phyloP scores from a whole-genome alignment of 1,139 yeast genomes.

The Blastobotrys illinoisensis region DNA sequence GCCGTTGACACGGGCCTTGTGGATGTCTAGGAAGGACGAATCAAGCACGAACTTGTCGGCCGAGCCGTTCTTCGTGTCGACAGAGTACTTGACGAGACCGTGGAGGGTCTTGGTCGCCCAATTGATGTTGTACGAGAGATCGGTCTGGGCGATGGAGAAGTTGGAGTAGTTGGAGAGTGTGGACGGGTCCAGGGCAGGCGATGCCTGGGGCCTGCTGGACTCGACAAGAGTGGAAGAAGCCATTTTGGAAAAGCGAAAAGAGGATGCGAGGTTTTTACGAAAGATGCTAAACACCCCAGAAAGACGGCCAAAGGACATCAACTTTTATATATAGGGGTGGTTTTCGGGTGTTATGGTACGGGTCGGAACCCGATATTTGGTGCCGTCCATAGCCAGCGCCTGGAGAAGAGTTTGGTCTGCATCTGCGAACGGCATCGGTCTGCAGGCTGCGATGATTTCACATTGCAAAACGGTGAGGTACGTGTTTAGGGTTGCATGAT shows the following conservation, averaged over 20 bases:
- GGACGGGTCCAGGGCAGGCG: slow-evolving; percentile 51
- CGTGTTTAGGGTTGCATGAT: neutral
- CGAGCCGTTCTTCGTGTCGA: slow-evolving; percentile 32
- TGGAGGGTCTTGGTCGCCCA: slow-evolving; percentile 49
- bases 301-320: neutral
- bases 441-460: neutral
- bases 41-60: slow-evolving; percentile 49
- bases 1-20: slow-evolving; percentile 45
- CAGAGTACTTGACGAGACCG: slow-evolving; percentile 52
- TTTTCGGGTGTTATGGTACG: neutral
- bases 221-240: slow-evolving; percentile 6
- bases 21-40: slow-evolving; percentile 56
- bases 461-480: neutral
- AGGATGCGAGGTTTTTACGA: neutral
- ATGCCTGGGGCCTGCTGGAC: slow-evolving; percentile 16
- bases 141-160: slow-evolving; percentile 49
- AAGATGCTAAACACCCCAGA: neutral
- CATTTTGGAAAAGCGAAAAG: neutral
- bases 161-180: slow-evolving; percentile 65
- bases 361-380: neutral
- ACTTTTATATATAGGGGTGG: neutral
- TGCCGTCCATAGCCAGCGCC: neutral
- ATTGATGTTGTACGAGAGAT: slow-evolving; percentile 47
- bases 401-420: neutral
- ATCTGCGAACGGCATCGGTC: neutral